Evolutionary conservation across 495 filamentous ascomycete species (phyloP).

Genomic region (Sordaria brevicollis): DNA sequence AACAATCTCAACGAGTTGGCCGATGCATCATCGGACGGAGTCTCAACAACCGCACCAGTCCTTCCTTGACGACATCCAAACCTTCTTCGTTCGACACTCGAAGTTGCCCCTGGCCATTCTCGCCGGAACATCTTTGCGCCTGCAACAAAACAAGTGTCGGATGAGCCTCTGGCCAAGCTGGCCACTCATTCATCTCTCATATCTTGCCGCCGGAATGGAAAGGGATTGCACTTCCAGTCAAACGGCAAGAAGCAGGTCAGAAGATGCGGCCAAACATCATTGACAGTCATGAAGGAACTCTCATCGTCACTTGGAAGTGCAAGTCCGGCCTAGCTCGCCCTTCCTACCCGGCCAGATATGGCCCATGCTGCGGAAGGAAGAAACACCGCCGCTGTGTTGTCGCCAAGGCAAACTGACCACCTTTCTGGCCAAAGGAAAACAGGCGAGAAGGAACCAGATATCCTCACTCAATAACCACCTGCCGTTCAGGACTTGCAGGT

Average conservation of each 20-base stretch:
- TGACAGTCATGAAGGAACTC: neutral
- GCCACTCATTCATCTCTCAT: neutral
- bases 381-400: neutral
- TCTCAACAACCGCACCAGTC: too few relatives aligned
- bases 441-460: neutral
- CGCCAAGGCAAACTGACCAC: neutral
- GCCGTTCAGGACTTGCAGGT: neutral
- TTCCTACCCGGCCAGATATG: neutral
- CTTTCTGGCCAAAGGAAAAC: neutral
- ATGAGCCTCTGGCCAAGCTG: neutral
- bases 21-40: too few relatives aligned
- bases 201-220: neutral
- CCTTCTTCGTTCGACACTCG: neutral
- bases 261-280: neutral
- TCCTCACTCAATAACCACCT: neutral
- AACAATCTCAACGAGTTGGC: too few relatives aligned
- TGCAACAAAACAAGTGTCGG: neutral
- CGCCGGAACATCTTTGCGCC: too few relatives aligned
- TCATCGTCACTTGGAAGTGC: neutral
- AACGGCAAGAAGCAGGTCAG: neutral
- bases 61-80: too few relatives aligned
- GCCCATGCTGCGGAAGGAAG: neutral
- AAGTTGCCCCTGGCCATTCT: too few relatives aligned
- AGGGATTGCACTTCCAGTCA: neutral
- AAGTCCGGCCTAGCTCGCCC: neutral